Percentiles rank a stretch among this genome's conserved stretches.
phyloP scores from a whole-genome alignment of 140 eudicot species.

The Senecio squalidus region DNA sequence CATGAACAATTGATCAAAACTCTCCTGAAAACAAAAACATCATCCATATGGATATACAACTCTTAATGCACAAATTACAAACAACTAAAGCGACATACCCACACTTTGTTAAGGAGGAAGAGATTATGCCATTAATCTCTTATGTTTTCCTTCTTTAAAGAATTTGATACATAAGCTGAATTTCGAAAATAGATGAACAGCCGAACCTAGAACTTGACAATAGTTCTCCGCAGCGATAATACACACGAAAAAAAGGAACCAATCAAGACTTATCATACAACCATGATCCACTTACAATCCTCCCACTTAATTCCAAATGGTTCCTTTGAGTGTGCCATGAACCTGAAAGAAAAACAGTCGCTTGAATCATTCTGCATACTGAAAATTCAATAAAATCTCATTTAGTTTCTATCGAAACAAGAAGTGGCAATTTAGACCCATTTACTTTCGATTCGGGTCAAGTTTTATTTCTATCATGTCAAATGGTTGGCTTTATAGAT shows the following conservation, averaged over 20 bases:
- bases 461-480: no score
- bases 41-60: neutral
- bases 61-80: neutral
- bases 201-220: neutral
- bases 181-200: neutral
- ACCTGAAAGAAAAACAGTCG: neutral
- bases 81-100: neutral
- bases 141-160: conserved; percentile 1
- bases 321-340: neutral
- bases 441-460: no score
- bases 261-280: neutral
- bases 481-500: no score
- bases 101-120: neutral
- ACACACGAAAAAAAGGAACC: neutral
- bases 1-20: no score
- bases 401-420: neutral
- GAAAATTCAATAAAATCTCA: neutral
- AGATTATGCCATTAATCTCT: neutral
- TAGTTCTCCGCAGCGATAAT: neutral
- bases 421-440: no score
- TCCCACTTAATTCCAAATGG: neutral
- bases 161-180: neutral
- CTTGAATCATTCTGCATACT: neutral
- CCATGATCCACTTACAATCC: neutral
- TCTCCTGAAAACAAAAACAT: neutral